phyloP scores from a whole-genome alignment of 345 rosid species.

The Zanthoxylum bungeanum region DNA sequence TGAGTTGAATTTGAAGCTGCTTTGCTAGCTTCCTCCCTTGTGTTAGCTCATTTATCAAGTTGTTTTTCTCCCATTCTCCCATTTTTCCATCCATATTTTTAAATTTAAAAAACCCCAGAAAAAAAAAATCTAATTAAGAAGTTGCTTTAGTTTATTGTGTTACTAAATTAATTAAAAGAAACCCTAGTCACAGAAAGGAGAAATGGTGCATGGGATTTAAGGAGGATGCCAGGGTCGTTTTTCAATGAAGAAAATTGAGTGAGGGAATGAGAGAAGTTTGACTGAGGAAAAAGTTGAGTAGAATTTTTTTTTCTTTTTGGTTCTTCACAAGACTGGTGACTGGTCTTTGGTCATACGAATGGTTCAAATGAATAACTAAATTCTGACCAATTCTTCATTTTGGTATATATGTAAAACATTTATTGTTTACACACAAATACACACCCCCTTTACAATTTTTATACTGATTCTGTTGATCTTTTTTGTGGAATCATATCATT shows the following conservation, averaged over 20 bases:
- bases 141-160: neutral
- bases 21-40: conserved; percentile 61
- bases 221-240: too few species aligned
- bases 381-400: too few species aligned
- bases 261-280: conserved; percentile 16
- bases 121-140: neutral
- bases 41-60: conserved; percentile 43
- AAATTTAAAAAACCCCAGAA: too few species aligned
- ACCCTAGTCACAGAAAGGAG: neutral
- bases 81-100: conserved; percentile 29
- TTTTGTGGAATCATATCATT: too few species aligned
- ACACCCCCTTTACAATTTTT: too few species aligned
- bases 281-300: conserved; percentile 4
- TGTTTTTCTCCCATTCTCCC: conserved; percentile 57
- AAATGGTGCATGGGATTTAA: conserved; percentile 2
- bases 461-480: too few species aligned
- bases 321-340: conserved; percentile 19
- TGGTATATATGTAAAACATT: too few species aligned
- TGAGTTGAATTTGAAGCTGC: conserved; percentile 47
- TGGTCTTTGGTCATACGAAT: conserved; percentile 32
- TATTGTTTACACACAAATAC: too few species aligned
- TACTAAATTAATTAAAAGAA: neutral
- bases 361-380: too few species aligned
- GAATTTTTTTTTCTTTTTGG: neutral
- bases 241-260: too few species aligned